These are phyloP conservation scores for Aaosphaeria arxii DNA, from an alignment of 2,329 filamentous ascomycete species.

Conservation along the genomic window DNA sequence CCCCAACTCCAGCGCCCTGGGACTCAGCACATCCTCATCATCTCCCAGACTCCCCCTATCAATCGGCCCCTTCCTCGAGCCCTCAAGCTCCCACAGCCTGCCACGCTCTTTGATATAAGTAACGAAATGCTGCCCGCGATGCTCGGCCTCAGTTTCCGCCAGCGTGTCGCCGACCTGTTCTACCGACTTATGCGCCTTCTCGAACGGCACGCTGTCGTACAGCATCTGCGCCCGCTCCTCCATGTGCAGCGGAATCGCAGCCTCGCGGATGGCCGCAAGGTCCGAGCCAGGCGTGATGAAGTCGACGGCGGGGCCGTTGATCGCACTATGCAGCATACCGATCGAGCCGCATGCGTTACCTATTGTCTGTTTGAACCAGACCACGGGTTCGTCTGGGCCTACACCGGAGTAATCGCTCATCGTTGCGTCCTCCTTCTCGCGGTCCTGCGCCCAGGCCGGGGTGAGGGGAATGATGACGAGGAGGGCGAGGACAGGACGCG, in stretches of 20 bases:
- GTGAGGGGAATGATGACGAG: slow-evolving; percentile 46
- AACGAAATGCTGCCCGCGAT: slow-evolving; percentile 83
- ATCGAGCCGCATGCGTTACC: slow-evolving; percentile 55
- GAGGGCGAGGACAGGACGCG: slow-evolving; percentile 49
- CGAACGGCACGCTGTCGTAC: slow-evolving; percentile 69
- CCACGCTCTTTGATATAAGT: slow-evolving; percentile 76
- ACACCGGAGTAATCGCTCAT: slow-evolving; percentile 41
- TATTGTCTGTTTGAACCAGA: slow-evolving; percentile 57
- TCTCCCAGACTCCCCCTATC: slow-evolving; percentile 49
- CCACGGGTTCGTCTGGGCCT: slow-evolving; percentile 47
- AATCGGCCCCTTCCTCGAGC: slow-evolving; percentile 66
- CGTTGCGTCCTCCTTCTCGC: slow-evolving; percentile 35
- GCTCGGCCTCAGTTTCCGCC: slow-evolving; percentile 67
- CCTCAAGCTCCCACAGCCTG: slow-evolving; percentile 77
- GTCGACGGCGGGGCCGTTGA: slow-evolving; percentile 44
- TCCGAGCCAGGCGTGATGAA: slow-evolving; percentile 41
- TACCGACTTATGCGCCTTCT: slow-evolving; percentile 71
- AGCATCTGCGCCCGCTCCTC: slow-evolving; percentile 65
- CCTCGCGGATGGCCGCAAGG: slow-evolving; percentile 41
- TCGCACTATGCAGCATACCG: slow-evolving; percentile 50
- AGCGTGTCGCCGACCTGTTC: slow-evolving; percentile 71
- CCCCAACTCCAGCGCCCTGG: slow-evolving; percentile 68
- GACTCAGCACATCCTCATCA: slow-evolving; percentile 54
- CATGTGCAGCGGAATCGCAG: slow-evolving; percentile 65
- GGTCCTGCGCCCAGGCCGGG: slow-evolving; percentile 38